Evolutionary conservation across 352 stramenopile species (phyloP).

Genomic region (Pythium dissimile): DNA sequence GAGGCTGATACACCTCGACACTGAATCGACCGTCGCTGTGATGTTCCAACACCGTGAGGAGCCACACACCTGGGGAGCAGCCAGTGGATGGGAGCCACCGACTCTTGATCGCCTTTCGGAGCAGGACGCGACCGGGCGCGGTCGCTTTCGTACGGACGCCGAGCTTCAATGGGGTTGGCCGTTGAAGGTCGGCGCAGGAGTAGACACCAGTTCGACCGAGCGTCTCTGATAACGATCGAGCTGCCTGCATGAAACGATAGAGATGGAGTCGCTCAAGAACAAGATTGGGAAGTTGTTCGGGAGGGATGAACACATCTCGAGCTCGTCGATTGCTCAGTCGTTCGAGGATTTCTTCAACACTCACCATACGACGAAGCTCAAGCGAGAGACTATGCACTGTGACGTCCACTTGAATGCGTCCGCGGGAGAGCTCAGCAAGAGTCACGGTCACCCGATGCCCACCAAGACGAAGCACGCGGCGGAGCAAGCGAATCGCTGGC

Average conservation of each 20-base stretch:
- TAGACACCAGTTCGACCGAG: too few relatives aligned
- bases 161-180: slow-evolving; percentile 11
- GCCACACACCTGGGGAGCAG: slow-evolving; percentile 15
- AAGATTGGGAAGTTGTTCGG: slow-evolving; percentile 29
- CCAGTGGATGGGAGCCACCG: slow-evolving; percentile 5
- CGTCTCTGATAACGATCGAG: too few relatives aligned
- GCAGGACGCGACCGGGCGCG: slow-evolving; percentile 26
- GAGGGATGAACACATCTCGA: slow-evolving; percentile 28
- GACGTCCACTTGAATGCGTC: slow-evolving; percentile 56
- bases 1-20: slow-evolving; percentile 41
- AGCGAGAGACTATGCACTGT: slow-evolving; percentile 35
- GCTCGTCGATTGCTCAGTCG: slow-evolving; percentile 42
- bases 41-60: slow-evolving; percentile 30
- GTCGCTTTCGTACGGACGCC: slow-evolving; percentile 21
- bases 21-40: slow-evolving; percentile 21
- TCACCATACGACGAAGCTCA: slow-evolving; percentile 29
- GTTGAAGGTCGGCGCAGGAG: too few relatives aligned
- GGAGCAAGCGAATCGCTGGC: slow-evolving; percentile 46
- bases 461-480: slow-evolving; percentile 38
- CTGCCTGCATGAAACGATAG: slow-evolving; percentile 22
- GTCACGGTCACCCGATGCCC: slow-evolving; percentile 51
- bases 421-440: slow-evolving; percentile 55
- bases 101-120: slow-evolving; percentile 35
- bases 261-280: slow-evolving; percentile 66
- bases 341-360: slow-evolving; percentile 50